A percentile compares a stretch with the other conserved stretches of the same genome.
Conservation (phyloP, 495 filamentous ascomycete species). For the Trichoderma erinaceum region DNA sequence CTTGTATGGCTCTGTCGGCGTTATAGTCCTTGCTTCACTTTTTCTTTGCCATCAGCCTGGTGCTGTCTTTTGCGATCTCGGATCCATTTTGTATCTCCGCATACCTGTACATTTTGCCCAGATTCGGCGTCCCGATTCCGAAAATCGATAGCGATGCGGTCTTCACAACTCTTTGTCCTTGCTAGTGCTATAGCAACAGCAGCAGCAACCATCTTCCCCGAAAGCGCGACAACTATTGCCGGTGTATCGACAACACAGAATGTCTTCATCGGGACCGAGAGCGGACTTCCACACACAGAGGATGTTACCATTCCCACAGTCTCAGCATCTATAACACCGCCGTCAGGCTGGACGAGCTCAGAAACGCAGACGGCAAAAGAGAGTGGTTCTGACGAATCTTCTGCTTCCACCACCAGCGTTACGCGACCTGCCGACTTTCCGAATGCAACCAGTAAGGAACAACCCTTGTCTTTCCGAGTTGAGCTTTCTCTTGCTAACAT, state of each 20-base stretch:
- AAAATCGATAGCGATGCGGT: background rate
- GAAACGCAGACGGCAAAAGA: background rate
- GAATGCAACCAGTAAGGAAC: slow-evolving; percentile 5
- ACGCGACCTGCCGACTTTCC: background rate
- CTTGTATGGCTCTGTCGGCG: slow-evolving; percentile 2
- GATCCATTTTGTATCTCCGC: background rate
- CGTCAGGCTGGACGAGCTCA: background rate
- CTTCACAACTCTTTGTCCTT: background rate
- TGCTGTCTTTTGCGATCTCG: background rate
- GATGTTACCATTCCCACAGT: background rate
- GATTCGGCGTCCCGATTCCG: background rate
- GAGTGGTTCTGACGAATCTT: background rate
- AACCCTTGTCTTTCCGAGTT: background rate
- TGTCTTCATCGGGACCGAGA: background rate
- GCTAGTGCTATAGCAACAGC: slow-evolving; percentile 3
- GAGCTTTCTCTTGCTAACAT: background rate
- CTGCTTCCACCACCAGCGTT: background rate
- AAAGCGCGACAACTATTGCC: background rate
- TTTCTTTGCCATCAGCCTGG: slow-evolving; percentile 7
- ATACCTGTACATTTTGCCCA: background rate
- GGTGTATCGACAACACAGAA: slow-evolving; percentile 2
- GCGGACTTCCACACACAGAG: background rate
- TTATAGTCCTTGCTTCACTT: slow-evolving; percentile 5
- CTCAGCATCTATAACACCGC: background rate
- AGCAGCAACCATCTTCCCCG: background rate